phyloP scores from a whole-genome alignment of 129 eudicot species.

The Erigeron canadensis region DNA sequence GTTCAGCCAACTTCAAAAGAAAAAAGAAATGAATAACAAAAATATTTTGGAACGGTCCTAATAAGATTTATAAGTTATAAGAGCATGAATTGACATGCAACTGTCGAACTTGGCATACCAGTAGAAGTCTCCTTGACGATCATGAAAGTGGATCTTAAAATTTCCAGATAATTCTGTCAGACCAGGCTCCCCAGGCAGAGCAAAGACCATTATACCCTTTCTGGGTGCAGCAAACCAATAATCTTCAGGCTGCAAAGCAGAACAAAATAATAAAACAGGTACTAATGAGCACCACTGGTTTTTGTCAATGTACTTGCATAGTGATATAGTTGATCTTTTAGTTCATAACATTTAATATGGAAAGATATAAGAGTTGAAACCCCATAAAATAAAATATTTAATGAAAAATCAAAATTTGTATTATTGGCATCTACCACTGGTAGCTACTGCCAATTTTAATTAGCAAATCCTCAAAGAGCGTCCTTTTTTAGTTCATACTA shows the following conservation, averaged over 20 bases:
- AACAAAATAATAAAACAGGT: not conserved
- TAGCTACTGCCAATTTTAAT: no score
- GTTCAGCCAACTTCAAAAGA: slow-evolving; percentile 66
- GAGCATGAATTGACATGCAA: not conserved
- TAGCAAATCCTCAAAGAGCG: not conserved
- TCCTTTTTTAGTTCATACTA: not conserved
- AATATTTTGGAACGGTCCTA: not conserved
- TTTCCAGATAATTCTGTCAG: slow-evolving; percentile 84
- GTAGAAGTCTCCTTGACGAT: slow-evolving; percentile 96
- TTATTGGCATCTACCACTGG: not conserved
- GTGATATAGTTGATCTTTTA: not conserved
- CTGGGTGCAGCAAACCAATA: slow-evolving; percentile 96
- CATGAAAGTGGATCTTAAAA: slow-evolving; percentile 93
- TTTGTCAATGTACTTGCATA: not conserved
- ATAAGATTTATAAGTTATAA: not conserved
- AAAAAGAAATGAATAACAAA: slow-evolving; percentile 13
- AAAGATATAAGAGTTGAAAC: not conserved
- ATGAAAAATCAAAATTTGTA: not conserved
- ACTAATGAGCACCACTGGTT: not conserved
- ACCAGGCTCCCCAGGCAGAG: slow-evolving; percentile 98
- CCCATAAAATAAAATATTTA: not conserved
- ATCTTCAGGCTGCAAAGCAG: slow-evolving; percentile 78
- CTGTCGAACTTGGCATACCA: slow-evolving; percentile 47
- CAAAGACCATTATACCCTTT: slow-evolving; percentile 98
- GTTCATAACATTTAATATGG: not conserved